phyloP scores from a whole-genome alignment of 208 protist genomes.

The Acanthamoeba comandoni region DNA sequence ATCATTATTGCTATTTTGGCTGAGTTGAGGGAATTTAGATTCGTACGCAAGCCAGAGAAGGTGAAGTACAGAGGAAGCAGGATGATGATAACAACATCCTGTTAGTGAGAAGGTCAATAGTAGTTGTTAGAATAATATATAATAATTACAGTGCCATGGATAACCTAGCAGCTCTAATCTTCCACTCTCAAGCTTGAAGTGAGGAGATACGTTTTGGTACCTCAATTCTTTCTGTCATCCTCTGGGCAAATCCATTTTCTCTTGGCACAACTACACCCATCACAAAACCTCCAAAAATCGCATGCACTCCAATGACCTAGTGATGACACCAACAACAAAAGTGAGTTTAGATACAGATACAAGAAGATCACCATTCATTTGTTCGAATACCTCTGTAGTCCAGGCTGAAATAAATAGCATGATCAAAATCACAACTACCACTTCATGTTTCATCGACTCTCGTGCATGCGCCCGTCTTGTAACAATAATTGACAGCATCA shows the following conservation, averaged over 20 bases:
- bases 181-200: too few species aligned
- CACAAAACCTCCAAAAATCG: slow-evolving; percentile 86
- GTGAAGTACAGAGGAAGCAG: slow-evolving; percentile 85
- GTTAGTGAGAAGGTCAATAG: too few species aligned
- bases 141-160: too few species aligned
- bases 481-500: background rate
- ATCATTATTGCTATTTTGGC: slow-evolving; percentile 22
- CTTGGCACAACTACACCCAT: slow-evolving; percentile 80
- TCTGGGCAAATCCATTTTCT: slow-evolving; percentile 65
- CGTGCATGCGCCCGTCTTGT: background rate
- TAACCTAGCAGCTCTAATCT: too few species aligned
- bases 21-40: slow-evolving; percentile 63
- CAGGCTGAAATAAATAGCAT: slow-evolving; percentile 77
- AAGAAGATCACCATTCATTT: too few species aligned
- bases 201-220: too few species aligned
- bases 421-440: slow-evolving; percentile 60
- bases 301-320: slow-evolving; percentile 85
- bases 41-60: slow-evolving; percentile 77
- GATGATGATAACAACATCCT: slow-evolving; percentile 79
- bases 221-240: slow-evolving; percentile 82
- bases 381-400: too few species aligned
- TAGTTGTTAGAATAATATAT: too few species aligned
- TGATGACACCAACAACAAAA: too few species aligned
- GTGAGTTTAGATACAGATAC: too few species aligned
- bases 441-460: slow-evolving; percentile 72